Evolutionary conservation across 768 basidiomycete genomes (phyloP), one percentile per base, ranked within the genome.

Genomic region (Naganishia friedmannii): DNA sequence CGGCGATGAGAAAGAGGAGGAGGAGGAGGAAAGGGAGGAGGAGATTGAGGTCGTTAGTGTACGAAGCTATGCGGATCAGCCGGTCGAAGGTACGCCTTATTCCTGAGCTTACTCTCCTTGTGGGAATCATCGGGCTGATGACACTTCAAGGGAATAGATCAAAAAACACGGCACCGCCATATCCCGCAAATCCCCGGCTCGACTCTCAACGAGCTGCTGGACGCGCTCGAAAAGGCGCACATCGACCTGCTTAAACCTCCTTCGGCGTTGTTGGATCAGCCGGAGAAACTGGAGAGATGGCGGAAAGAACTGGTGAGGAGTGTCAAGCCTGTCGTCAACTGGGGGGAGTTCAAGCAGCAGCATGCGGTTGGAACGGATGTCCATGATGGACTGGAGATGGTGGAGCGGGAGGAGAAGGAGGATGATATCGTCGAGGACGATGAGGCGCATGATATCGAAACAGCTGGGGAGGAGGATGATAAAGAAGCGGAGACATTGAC

Each of bases 261-360:
- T 0, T 84, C 85, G 26, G 82, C 84, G 73, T 83, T 91, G 19
- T 37, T 83, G 74, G 73, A 79, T 48, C 69, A 87, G 68, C 84
- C 85, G 12, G 84, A 83, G 28, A 83, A 85, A 73, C 73, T 89
- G 17, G 82, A 83, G 34, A n/a, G n/a, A n/a, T n/a, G n/a, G n/a
- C n/a, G n/a, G n/a, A n/a, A n/a, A n/a, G n/a, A n/a, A n/a, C n/a
- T n/a, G n/a, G n/a, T n/a, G n/a, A n/a, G n/a, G 19, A 79, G 83
- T 1, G 87, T 93, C 0, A 88, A 87, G 74, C 78, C 76, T 51
- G 82, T 85, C 3, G 84, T 97, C 32, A 86, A 94, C 76, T 96
- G 93, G 93, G 85, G 87, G 15, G 83, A 80, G 2, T 85, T 90
- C 10, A 74, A 87, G 6, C 17, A 65, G 32, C 12, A 19, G 26